Percentiles rank a stretch among this genome's conserved stretches.
These are phyloP conservation scores for Coemansia sp. DNA, from an alignment of 192 early-diverging fungal genomes.

Conservation along the genomic window DNA sequence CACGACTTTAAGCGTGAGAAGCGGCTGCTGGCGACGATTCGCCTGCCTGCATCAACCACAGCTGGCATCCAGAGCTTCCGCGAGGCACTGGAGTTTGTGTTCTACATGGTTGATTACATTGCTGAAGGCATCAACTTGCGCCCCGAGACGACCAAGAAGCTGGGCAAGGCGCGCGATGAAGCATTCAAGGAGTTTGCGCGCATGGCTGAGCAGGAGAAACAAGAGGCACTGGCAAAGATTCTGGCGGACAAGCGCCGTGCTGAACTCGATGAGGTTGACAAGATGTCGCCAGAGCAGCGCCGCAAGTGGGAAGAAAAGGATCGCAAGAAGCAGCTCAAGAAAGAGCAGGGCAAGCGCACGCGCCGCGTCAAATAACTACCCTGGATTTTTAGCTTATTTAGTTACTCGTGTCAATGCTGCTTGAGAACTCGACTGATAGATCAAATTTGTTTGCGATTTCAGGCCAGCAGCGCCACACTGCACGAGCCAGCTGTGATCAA, in stretches of 20 bases:
- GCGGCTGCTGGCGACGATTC: slow-evolving; percentile 39
- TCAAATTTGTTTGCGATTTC: background rate
- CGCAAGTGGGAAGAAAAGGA: slow-evolving; percentile 87
- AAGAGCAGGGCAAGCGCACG: slow-evolving; percentile 59
- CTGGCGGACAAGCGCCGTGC: slow-evolving; percentile 67
- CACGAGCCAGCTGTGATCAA: background rate
- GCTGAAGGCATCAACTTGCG: slow-evolving; percentile 31
- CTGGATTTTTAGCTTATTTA: too few relatives aligned
- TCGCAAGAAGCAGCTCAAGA: slow-evolving; percentile 68
- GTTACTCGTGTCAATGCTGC: background rate
- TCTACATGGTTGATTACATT: slow-evolving; percentile 44
- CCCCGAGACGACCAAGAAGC: slow-evolving; percentile 56
- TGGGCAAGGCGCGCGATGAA: slow-evolving; percentile 64
- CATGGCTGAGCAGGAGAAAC: slow-evolving; percentile 63
- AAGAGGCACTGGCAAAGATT: slow-evolving; percentile 66
- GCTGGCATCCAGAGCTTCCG: slow-evolving; percentile 20
- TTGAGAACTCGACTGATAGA: background rate
- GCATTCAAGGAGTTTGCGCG: slow-evolving; percentile 65
- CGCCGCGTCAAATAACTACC: slow-evolving; percentile 57
- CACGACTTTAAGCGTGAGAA: slow-evolving; percentile 57
- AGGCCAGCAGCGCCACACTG: background rate
- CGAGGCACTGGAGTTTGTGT: slow-evolving; percentile 51
- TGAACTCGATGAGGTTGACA: slow-evolving; percentile 63
- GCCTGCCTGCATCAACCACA: slow-evolving; percentile 30
- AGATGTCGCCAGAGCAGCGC: slow-evolving; percentile 74